Evolutionary conservation across 306 rosid species (phyloP), one percentile per base, ranked within the genome.

Genomic region (Senna siamea): DNA sequence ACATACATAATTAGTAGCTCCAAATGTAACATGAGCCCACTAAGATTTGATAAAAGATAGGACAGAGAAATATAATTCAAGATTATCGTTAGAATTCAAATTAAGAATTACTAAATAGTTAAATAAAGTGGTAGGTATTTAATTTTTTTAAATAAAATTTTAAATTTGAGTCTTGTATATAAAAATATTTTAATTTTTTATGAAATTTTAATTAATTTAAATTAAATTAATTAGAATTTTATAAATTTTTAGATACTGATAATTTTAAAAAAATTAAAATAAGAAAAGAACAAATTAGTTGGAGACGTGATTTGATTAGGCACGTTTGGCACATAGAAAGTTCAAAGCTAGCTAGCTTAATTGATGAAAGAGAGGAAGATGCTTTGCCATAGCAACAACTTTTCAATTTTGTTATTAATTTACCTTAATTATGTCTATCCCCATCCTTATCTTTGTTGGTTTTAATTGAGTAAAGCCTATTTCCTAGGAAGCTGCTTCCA

Each of bases 401-500:
- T 80, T 79, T 78, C 20, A 66, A 70, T 35, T 70, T 76, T 63
- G 50, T 64, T 26, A 19, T 23, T 78, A n/a, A 51, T 69, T 68
- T 37, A 4, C 9, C 20, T n/a, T 7, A 48, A 46, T 13, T 9
- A 37, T 40, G 47, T 71, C 34, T 34, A 55, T 75, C 58, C 77
- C 80, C 62, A 83, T 79, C 85, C 85, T 77, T 78, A 88, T 81
- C 88, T 58, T 76, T 52, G 74, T 72, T 69, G 73, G 41, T 64
- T 71, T 74, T 83, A 72, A 78, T 80, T 74, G 43, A 53, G 58
- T 66, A 40, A 81, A 83, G 78, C 79, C 70, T 58, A 76, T 78
- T 80, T 82, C 76, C 80, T 76, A 66, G 86, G 84, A 78, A 66
- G 76, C 86, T 72, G 82, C 87, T 76, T 78, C 86, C 71, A 58